These are phyloP conservation scores for Didymella arachidicola DNA, from an alignment of 2,329 filamentous ascomycete genomes.

Conservation along the genomic window DNA sequence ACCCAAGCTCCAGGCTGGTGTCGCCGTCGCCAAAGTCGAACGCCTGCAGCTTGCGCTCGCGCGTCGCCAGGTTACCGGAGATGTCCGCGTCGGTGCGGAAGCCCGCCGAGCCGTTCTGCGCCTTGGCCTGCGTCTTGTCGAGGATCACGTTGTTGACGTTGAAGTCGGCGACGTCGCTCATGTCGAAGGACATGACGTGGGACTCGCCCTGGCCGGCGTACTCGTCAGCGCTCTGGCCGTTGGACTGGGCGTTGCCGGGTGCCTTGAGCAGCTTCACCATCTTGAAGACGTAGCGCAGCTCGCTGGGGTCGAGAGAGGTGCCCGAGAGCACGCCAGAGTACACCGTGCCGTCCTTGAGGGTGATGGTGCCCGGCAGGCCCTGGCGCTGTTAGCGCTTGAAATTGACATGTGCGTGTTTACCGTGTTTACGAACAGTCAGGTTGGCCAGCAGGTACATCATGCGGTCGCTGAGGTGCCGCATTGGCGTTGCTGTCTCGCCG, in stretches of 20 bases:
- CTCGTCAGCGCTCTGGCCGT: conserved; percentile 56
- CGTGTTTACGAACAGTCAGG: conserved; percentile 60
- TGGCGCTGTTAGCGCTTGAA: conserved; percentile 24
- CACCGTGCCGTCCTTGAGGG: conserved; percentile 66
- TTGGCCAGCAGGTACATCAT: conserved; percentile 66
- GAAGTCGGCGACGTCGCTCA: conserved; percentile 67
- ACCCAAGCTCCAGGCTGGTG: conserved; percentile 76
- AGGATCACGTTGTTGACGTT: conserved; percentile 62
- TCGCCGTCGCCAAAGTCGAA: conserved; percentile 77
- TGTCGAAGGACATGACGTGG: conserved; percentile 66
- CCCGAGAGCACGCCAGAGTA: conserved; percentile 69
- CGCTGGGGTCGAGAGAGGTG: conserved; percentile 59
- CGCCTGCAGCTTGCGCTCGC: conserved; percentile 78
- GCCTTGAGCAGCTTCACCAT: conserved; percentile 66
- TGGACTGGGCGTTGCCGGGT: conserved; percentile 53
- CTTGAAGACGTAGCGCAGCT: conserved; percentile 67
- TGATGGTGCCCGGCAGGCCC: conserved; percentile 65
- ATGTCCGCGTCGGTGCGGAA: conserved; percentile 93
- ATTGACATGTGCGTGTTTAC: neutral
- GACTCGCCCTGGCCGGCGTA: conserved; percentile 59
- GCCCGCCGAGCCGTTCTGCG: conserved; percentile 63
- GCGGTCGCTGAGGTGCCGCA: conserved; percentile 67
- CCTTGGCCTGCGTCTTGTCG: conserved; percentile 59
- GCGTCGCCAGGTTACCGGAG: conserved; percentile 72
- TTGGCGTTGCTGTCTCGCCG: conserved; percentile 61